Evolutionary conservation across 2,329 filamentous ascomycete genomes (phyloP).

Genomic region (Zymoseptoria tritici): DNA sequence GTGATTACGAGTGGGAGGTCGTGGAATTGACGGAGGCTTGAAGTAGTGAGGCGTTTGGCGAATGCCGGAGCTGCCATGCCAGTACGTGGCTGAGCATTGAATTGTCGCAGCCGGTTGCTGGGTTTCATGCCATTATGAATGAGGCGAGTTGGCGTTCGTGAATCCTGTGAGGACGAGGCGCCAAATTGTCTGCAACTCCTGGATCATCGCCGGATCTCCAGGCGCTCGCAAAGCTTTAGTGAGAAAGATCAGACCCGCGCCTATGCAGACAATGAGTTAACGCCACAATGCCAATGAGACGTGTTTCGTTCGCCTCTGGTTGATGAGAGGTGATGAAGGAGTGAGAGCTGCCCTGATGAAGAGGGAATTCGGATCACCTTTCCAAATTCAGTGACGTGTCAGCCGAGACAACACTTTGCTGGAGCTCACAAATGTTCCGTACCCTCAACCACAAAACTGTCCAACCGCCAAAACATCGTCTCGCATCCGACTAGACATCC

Average conservation of each 20-base stretch:
- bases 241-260: too few relatives aligned
- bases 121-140: too few relatives aligned
- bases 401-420: background rate
- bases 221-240: too few relatives aligned
- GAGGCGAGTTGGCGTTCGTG: background rate
- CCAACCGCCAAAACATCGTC: background rate
- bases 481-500: background rate
- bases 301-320: background rate
- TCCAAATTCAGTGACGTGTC: background rate
- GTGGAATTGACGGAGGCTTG: constrained; percentile 26
- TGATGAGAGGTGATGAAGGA: background rate
- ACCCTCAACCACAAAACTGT: background rate
- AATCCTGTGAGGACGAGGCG: too few relatives aligned
- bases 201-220: too few relatives aligned
- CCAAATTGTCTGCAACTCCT: too few relatives aligned
- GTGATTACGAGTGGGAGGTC: constrained; percentile 32
- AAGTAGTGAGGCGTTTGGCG: background rate
- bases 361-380: background rate
- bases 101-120: too few relatives aligned
- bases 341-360: background rate
- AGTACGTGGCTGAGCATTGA: background rate
- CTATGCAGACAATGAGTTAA: too few relatives aligned
- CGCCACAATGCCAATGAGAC: background rate
- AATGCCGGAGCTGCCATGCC: background rate
- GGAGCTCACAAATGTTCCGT: background rate